A percentile compares a stretch with the other conserved stretches of the same genome.
Evolutionary conservation across 2,329 filamentous ascomycete species (phyloP).

Genomic region (Botrytis squamosa): DNA sequence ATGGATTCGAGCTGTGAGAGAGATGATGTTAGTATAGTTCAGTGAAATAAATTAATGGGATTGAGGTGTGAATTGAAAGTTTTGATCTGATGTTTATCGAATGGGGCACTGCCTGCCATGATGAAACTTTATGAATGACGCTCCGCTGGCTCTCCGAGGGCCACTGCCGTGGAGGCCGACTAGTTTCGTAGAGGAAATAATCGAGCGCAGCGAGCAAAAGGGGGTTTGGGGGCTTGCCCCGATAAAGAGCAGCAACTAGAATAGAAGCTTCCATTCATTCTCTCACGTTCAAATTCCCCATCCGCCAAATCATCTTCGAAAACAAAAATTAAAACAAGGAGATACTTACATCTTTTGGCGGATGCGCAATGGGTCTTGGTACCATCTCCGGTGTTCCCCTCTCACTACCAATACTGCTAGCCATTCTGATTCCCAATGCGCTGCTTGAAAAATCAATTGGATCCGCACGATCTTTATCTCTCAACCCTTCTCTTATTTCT

Average conservation of each 20-base stretch:
- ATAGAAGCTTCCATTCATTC: neutral
- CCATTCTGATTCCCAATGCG: constrained; percentile 3
- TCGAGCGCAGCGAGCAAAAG: constrained; percentile 7
- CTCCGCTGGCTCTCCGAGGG: constrained; percentile 13
- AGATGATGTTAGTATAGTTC: neutral
- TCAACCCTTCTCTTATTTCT: constrained; percentile 11
- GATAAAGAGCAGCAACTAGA: neutral
- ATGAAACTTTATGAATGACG: neutral
- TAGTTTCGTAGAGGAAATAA: neutral
- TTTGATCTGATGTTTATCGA: neutral
- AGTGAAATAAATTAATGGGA: neutral
- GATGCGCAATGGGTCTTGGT: constrained; percentile 12
- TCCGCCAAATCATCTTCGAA: neutral
- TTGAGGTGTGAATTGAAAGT: neutral
- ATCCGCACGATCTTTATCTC: neutral
- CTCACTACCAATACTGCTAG: neutral
- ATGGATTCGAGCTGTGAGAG: constrained; percentile 37
- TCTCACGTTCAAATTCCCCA: neutral
- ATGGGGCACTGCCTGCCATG: neutral
- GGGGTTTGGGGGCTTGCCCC: constrained; percentile 4
- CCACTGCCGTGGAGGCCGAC: constrained; percentile 10
- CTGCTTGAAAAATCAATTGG: neutral
- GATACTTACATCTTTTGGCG: constrained; percentile 19
- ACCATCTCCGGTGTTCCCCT: constrained; percentile 19
- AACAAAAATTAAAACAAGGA: neutral